Evolutionary conservation across 352 stramenopile species (phyloP).

Genomic region (Phytophthora pistaciae): DNA sequence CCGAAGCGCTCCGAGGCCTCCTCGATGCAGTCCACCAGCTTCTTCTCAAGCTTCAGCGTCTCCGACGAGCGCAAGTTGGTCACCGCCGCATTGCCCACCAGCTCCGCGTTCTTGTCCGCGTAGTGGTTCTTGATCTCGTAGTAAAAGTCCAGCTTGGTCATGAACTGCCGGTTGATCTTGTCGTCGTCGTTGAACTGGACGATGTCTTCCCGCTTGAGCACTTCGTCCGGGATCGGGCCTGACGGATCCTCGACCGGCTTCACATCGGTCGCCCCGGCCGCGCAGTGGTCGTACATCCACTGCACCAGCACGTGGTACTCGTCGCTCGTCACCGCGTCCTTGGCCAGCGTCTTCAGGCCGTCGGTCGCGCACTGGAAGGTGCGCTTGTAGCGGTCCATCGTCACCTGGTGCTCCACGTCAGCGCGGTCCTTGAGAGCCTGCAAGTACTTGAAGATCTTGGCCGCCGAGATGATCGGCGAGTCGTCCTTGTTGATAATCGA

Average conservation of each 20-base stretch:
- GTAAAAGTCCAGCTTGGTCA: conserved; percentile 57
- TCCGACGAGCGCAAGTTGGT: conserved; percentile 16
- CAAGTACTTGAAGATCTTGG: conserved; percentile 46
- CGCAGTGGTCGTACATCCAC: conserved; percentile 46
- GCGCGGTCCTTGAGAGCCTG: conserved; percentile 31
- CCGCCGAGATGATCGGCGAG: conserved; percentile 32
- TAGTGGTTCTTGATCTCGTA: conserved; percentile 51
- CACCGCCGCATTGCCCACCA: conserved; percentile 24
- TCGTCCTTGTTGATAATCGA: conserved; percentile 35
- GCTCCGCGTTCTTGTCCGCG: conserved; percentile 10
- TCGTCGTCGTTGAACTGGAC: conserved; percentile 8
- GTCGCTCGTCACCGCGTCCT: conserved; percentile 34
- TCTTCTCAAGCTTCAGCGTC: conserved; percentile 13
- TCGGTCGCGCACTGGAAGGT: conserved; percentile 40
- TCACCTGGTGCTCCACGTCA: conserved; percentile 29
- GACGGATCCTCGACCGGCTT: background rate
- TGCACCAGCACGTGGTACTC: conserved; percentile 34
- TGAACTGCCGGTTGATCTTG: conserved; percentile 27
- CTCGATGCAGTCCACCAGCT: conserved; percentile 34
- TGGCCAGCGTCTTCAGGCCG: conserved; percentile 37
- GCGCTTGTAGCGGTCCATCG: conserved; percentile 43
- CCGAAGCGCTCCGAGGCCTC: conserved; percentile 28
- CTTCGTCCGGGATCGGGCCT: background rate
- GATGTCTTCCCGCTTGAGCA: background rate
- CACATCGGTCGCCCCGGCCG: conserved; percentile 11